Base-by-base conservation (phyloP, 2,329 filamentous ascomycete genomes). In the Diaporthe ilicicola region DNA sequence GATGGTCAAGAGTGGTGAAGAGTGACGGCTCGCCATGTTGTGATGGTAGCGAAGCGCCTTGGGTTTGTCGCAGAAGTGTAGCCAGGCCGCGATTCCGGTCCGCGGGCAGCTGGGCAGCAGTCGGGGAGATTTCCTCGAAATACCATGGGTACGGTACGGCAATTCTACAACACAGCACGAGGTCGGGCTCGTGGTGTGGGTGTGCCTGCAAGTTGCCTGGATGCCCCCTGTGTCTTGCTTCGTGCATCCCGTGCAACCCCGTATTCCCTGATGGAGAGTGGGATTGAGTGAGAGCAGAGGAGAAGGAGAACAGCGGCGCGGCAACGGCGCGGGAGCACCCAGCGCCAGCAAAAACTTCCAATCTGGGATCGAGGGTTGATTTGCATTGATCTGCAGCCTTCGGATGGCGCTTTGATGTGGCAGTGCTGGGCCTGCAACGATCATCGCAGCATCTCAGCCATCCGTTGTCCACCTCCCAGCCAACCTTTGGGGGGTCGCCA, bases 301-400 rank as follows among this genome's bases (percentile, higher is more conserved):
- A 15, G 42, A 48, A 27, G 46, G 22, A 50, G 44, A 13, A 24
- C 24, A 46, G 27, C 39, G 44, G 56, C 56, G 56, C 56, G 39
- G 56, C 56, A 62, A 44, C 22, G 55, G 55, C 55, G 37, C 37
- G 4, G 24, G 22, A 59, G 50, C 32, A 34, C 32, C 32, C 32
- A 46, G 54, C 37, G 19, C 46, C 56, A 64, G 70, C 65, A 69
- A 65, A 50, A 59, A 69, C 27, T 34, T 46, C 70, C 56, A 69
- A 69, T 71, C 65, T 65, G 34, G 51, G 29, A 59, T 48, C 12
- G 34, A 39, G 59, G 56, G 59, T 64, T 59, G 59, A 69, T 71
- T 37, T 69, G 67, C 66, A 69, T 71, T 71, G 70, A 72, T 70
- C 67, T 61, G 56, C 70, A 37, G 48, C 42, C 22, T 50, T 48